Evolutionary conservation across 768 basidiomycete genomes (phyloP).

Genomic region (Hydnum rufescens): DNA sequence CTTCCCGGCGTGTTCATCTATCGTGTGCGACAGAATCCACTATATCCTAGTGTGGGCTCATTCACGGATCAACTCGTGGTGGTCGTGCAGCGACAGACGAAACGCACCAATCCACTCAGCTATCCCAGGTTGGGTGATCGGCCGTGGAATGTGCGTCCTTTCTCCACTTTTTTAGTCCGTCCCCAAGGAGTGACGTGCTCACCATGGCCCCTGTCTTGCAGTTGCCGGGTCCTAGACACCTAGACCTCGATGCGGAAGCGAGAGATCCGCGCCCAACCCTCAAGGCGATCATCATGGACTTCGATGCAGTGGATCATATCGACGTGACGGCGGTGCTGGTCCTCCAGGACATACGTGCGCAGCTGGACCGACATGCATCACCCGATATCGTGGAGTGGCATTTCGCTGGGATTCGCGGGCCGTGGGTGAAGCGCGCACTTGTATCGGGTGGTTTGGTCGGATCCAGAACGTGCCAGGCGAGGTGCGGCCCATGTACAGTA

Average conservation of each 20-base stretch:
- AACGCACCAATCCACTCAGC: conserved; percentile 54
- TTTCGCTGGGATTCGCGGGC: conserved; percentile 78
- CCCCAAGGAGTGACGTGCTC: neutral
- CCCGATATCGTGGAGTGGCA: conserved; percentile 45
- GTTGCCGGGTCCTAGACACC: conserved; percentile 38
- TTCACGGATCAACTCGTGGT: conserved; percentile 58
- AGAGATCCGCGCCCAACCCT: conserved; percentile 19
- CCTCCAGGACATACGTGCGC: conserved; percentile 69
- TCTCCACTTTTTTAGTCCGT: neutral
- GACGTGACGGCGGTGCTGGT: conserved; percentile 87
- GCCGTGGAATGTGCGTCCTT: conserved; percentile 63
- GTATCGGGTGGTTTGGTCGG: conserved; percentile 82
- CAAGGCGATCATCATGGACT: conserved; percentile 80
- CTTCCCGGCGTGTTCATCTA: conserved; percentile 78
- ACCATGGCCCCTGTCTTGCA: neutral
- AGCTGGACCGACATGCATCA: conserved; percentile 67
- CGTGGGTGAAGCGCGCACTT: conserved; percentile 82
- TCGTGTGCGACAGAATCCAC: conserved; percentile 75
- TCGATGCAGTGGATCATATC: conserved; percentile 67
- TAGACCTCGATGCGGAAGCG: conserved; percentile 6
- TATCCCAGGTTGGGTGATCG: conserved; percentile 48
- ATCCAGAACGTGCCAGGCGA: conserved; percentile 17
- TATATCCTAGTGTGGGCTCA: conserved; percentile 60
- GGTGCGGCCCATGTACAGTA: conserved; percentile 10
- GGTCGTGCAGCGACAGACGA: conserved; percentile 58